phyloP scores from a whole-genome alignment of 73 alveolate species.

The Paramecium tetraurelia region DNA sequence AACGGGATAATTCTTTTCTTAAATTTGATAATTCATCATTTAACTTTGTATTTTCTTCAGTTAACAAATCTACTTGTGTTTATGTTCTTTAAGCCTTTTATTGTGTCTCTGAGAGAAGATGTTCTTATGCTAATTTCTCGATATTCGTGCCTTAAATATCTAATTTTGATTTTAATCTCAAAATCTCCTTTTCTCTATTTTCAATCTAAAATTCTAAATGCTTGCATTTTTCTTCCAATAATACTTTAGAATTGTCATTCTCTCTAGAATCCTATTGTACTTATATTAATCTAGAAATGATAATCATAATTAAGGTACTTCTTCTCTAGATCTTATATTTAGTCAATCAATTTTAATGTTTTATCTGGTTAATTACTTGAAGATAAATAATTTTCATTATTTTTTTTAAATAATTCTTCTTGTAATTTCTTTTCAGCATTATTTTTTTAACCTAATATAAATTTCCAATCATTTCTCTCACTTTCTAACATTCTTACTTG shows the following conservation, averaged over 20 bases:
- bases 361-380: background rate
- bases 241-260: background rate
- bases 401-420: conserved; percentile 51
- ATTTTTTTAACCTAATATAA: conserved; percentile 61
- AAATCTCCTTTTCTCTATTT: conserved; percentile 56
- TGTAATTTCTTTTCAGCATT: conserved; percentile 57
- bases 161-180: conserved; percentile 56
- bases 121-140: conserved; percentile 52
- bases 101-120: background rate
- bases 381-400: background rate
- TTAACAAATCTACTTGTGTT: conserved; percentile 46
- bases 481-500: conserved; percentile 61
- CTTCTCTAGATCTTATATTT: conserved; percentile 34
- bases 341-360: background rate
- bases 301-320: background rate
- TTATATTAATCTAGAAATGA: background rate
- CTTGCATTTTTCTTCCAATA: conserved; percentile 43
- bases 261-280: conserved; percentile 52
- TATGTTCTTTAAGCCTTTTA: conserved; percentile 53
- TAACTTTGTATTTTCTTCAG: conserved; percentile 57
- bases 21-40: conserved; percentile 37
- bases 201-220: conserved; percentile 51
- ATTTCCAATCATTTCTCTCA: conserved; percentile 70
- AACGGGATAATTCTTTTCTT: background rate
- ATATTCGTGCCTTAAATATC: conserved; percentile 56